phyloP scores from a whole-genome alignment of 805 yeast genomes.

The Myxozyma mucilagina region DNA sequence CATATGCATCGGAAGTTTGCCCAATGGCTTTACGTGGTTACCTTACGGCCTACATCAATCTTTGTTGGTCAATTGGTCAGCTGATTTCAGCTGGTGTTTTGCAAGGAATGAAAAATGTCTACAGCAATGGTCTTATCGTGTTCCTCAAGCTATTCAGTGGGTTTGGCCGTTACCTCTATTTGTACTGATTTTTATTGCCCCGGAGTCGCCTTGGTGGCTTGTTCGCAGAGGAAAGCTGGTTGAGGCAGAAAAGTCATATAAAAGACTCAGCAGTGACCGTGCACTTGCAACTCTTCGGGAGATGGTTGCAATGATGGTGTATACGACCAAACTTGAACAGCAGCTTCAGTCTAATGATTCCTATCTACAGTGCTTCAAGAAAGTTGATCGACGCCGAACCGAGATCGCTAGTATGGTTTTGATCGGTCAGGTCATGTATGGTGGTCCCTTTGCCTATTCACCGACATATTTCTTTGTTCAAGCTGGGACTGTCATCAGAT shows the following conservation, averaged over 20 bases:
- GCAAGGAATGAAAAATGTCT: slow-evolving; percentile 27
- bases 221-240: slow-evolving; percentile 6
- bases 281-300: not conserved
- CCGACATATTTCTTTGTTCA: slow-evolving; percentile 54
- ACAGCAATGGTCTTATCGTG: slow-evolving; percentile 48
- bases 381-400: slow-evolving; percentile 28
- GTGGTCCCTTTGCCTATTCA: slow-evolving; percentile 9
- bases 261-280: not conserved
- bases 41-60: slow-evolving; percentile 52
- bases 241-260: slow-evolving; percentile 5
- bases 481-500: slow-evolving; percentile 30
- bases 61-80: slow-evolving; percentile 58
- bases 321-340: slow-evolving; percentile 7
- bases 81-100: slow-evolving; percentile 56
- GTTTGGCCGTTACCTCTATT: slow-evolving; percentile 55
- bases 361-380: slow-evolving; percentile 12
- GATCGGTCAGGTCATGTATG: slow-evolving; percentile 31
- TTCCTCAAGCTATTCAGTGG: slow-evolving; percentile 65
- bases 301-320: slow-evolving; percentile 16
- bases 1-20: slow-evolving; percentile 60
- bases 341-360: not conserved
- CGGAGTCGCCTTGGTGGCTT: slow-evolving; percentile 31
- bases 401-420: slow-evolving; percentile 41
- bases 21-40: slow-evolving; percentile 54
- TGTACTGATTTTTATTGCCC: slow-evolving; percentile 47